Conservation (phyloP, 805 yeast species). For the Schwanniomyces pseudopolymorphus region DNA sequence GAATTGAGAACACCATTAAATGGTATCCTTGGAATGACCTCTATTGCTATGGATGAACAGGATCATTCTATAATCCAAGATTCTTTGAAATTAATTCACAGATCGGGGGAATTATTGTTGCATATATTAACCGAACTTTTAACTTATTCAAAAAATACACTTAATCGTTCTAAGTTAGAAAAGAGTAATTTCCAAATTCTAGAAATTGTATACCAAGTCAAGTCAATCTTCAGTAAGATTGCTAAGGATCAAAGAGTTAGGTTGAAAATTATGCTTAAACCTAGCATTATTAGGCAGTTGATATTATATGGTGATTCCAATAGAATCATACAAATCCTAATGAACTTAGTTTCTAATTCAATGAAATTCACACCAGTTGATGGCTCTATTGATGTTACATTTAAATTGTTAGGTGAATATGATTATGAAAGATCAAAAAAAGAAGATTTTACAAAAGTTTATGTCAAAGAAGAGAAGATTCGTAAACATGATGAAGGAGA, state of each 20-base stretch:
- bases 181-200: constrained; percentile 74
- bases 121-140: constrained; percentile 88
- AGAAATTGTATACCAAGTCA: constrained; percentile 82
- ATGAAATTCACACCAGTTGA: constrained; percentile 90
- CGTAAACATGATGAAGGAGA: neutral
- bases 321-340: constrained; percentile 85
- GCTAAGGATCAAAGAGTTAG: constrained; percentile 77
- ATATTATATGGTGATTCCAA: constrained; percentile 85
- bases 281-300: constrained; percentile 59
- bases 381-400: constrained; percentile 70
- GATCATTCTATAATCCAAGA: constrained; percentile 68
- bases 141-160: constrained; percentile 89
- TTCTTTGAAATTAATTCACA: constrained; percentile 76
- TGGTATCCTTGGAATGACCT: constrained; percentile 95
- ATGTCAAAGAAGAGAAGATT: constrained; percentile 18
- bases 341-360: constrained; percentile 89
- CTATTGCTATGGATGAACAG: constrained; percentile 86
- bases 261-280: constrained; percentile 60
- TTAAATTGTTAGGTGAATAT: constrained; percentile 68
- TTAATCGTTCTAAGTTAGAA: constrained; percentile 80
- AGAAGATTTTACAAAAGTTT: constrained; percentile 46
- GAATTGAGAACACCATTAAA: constrained; percentile 94
- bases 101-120: constrained; percentile 86
- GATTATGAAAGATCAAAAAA: constrained; percentile 50
- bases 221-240: constrained; percentile 79